Evolutionary conservation across 2,329 filamentous ascomycete genomes (phyloP).

Genomic region (Talaromyces pinophilus): DNA sequence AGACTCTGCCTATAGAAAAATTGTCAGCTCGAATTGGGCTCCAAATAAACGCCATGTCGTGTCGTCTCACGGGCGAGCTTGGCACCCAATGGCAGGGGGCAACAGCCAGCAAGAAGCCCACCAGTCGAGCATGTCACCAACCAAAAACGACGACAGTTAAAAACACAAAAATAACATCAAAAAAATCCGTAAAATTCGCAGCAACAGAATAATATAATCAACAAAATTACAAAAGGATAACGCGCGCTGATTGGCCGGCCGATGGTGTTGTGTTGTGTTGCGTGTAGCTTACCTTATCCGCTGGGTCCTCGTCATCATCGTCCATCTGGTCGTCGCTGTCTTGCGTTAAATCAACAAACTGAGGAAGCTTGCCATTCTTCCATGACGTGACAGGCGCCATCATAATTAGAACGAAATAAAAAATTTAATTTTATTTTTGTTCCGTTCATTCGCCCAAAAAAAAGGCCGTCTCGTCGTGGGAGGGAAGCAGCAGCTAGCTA

Average conservation of each 20-base stretch:
- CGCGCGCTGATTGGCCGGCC: neutral
- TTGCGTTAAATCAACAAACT: constrained; percentile 4
- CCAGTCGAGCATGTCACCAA: neutral
- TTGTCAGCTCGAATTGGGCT: neutral
- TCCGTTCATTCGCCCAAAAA: neutral
- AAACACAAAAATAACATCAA: constrained; percentile 18
- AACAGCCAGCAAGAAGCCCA: neutral
- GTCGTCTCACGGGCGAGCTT: neutral
- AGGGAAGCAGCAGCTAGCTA: neutral
- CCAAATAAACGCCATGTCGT: neutral
- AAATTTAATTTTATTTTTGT: neutral
- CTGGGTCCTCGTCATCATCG: constrained; percentile 2
- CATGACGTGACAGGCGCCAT: neutral
- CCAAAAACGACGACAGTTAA: constrained; percentile 17
- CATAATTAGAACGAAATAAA: neutral
- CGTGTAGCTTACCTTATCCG: constrained; percentile 16
- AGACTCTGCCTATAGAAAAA: neutral
- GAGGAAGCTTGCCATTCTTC: neutral
- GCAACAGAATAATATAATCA: constrained; percentile 11
- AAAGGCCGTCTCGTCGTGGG: neutral
- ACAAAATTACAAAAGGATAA: neutral
- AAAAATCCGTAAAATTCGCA: constrained; percentile 7
- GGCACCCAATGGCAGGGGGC: neutral
- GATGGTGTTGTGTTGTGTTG: neutral
- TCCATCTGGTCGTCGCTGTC: constrained; percentile 8